Evolutionary conservation across 768 basidiomycete genomes (phyloP).

Genomic region (Termitomyces sp.): DNA sequence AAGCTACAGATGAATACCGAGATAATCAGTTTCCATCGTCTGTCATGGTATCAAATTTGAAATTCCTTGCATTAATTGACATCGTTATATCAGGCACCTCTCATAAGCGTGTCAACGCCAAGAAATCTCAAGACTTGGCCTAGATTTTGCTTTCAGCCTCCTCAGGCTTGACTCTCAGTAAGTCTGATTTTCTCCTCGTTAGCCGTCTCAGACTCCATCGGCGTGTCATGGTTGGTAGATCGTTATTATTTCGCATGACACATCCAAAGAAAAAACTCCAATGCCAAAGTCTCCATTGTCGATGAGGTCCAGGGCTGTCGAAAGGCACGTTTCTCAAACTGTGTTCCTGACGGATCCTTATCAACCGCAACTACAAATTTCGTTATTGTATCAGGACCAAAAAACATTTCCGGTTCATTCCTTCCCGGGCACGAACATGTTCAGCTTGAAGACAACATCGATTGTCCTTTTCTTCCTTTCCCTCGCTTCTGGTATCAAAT

Average conservation of each 20-base stretch:
- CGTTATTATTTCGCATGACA: background rate
- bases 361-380: background rate
- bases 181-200: background rate
- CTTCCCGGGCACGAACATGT: background rate
- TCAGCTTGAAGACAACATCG: background rate
- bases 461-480: background rate
- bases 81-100: background rate
- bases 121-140: background rate
- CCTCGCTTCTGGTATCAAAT: background rate
- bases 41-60: background rate
- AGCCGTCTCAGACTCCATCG: background rate
- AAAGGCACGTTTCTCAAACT: background rate
- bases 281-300: background rate
- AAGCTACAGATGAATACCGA: no score
- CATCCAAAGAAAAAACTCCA: background rate
- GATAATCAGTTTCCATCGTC: no score
- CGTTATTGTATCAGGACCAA: background rate
- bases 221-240: background rate
- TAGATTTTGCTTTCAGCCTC: background rate
- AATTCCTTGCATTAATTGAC: background rate
- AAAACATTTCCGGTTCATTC: background rate
- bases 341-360: conserved; percentile 1
- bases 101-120: background rate
- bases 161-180: background rate
- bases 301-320: background rate